phyloP scores from a whole-genome alignment of 176 grass and related monocot genomes.

The Triticum turgidum region DNA sequence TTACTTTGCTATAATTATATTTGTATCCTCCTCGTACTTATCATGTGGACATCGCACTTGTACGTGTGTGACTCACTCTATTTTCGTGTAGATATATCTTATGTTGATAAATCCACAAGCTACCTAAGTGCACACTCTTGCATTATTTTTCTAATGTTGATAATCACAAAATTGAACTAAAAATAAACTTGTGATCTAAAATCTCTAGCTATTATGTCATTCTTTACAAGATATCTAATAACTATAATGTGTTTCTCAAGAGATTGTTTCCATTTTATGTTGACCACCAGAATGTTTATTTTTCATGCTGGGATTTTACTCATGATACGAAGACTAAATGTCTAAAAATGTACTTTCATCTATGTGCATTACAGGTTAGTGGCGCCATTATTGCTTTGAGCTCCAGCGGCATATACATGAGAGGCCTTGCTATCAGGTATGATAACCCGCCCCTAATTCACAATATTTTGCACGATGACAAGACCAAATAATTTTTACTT shows the following conservation, averaged over 20 bases:
- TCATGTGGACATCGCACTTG: not conserved
- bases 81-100: not conserved
- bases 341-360: not conserved
- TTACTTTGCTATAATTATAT: not conserved
- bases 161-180: not conserved
- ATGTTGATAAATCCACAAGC: not conserved
- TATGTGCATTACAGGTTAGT: not conserved
- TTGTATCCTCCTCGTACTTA: not conserved
- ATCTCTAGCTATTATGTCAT: not conserved
- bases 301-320: not conserved
- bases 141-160: not conserved
- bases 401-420: not conserved
- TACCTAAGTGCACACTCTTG: not conserved
- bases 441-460: not conserved
- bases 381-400: not conserved
- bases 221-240: not conserved
- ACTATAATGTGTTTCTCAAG: not conserved
- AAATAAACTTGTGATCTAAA: too few species aligned
- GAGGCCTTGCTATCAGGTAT: not conserved
- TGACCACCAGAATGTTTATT: not conserved
- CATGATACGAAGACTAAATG: not conserved
- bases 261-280: not conserved
- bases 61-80: not conserved
- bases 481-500: not conserved
- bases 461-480: not conserved